phyloP scores from a whole-genome alignment of 805 yeast species.

The Metschnikowia hibisci region DNA sequence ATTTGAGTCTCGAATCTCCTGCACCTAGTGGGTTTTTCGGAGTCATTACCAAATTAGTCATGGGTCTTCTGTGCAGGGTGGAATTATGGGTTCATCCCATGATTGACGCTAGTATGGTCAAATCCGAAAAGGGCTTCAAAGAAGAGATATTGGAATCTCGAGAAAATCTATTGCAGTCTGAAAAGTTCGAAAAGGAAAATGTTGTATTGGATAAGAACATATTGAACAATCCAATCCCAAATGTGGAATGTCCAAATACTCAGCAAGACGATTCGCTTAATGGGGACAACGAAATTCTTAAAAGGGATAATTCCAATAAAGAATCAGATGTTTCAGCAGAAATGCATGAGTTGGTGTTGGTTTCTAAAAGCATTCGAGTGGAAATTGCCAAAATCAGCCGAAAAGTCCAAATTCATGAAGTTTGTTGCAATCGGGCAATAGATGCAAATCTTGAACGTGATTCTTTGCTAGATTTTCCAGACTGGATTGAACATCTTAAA shows the following conservation, averaged over 20 bases:
- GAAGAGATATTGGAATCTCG: not conserved
- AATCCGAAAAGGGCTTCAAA: not conserved
- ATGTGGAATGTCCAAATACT: no score
- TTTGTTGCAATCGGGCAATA: conserved; percentile 42
- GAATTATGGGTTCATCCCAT: conserved; percentile 3
- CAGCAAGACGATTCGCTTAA: no score
- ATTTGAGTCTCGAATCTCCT: not conserved
- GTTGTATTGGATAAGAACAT: no score
- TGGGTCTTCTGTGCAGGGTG: conserved; percentile 4
- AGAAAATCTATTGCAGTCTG: no score
- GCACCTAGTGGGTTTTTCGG: not conserved
- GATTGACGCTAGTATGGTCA: not conserved
- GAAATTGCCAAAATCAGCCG: conserved; percentile 40
- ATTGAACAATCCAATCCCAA: no score
- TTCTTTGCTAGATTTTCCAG: conserved; percentile 40
- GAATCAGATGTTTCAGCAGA: not conserved
- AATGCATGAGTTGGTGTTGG: conserved; percentile 46
- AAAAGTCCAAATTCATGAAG: conserved; percentile 44
- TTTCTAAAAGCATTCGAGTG: conserved; percentile 47
- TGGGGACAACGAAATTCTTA: no score
- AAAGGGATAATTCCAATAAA: not conserved
- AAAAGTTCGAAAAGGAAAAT: no score
- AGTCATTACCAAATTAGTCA: not conserved
- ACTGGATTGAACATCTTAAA: conserved; percentile 21
- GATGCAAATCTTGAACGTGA: conserved; percentile 33